Evolutionary conservation across 352 stramenopile species (phyloP).

Genomic region (Globisporangium alternatum): DNA sequence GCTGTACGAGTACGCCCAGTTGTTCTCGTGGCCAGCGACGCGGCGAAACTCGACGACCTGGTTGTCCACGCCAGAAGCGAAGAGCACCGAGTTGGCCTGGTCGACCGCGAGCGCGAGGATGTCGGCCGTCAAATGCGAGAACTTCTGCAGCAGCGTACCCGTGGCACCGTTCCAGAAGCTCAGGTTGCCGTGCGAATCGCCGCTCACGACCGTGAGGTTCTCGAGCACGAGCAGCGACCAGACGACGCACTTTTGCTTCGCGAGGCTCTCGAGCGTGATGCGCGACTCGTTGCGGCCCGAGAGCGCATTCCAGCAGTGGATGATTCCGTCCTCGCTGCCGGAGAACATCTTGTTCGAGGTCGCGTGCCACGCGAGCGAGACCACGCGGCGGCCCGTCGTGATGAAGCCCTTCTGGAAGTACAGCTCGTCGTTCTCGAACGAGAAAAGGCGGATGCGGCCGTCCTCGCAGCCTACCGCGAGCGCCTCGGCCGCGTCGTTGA

Average conservation of each 20-base stretch:
- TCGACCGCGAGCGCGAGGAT: constrained; percentile 87
- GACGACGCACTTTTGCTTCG: constrained; percentile 79
- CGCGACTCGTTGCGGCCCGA: constrained; percentile 77
- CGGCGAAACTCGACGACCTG: constrained; percentile 87
- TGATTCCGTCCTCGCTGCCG: constrained; percentile 79
- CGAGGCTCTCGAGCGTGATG: constrained; percentile 80
- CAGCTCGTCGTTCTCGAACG: constrained; percentile 63
- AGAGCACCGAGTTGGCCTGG: constrained; percentile 84
- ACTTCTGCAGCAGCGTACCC: constrained; percentile 90
- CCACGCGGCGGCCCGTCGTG: constrained; percentile 64
- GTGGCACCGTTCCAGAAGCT: constrained; percentile 93
- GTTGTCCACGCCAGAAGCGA: constrained; percentile 92
- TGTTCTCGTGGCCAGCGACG: constrained; percentile 31
- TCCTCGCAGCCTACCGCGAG: constrained; percentile 90
- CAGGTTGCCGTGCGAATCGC: constrained; percentile 91
- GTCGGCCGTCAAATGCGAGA: constrained; percentile 90
- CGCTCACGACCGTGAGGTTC: constrained; percentile 90
- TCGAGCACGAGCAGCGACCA: constrained; percentile 90
- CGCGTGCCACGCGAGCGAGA: constrained; percentile 83
- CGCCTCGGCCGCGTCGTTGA: constrained; percentile 51
- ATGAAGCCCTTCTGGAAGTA: constrained; percentile 86
- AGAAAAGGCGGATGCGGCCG: constrained; percentile 88
- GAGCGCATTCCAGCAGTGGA: constrained; percentile 84
- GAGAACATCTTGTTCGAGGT: constrained; percentile 80
- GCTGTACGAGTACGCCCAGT: constrained; percentile 84